These are phyloP conservation scores for Botrytis deweyae DNA, from an alignment of 2,329 filamentous ascomycete species.

Conservation along the genomic window DNA sequence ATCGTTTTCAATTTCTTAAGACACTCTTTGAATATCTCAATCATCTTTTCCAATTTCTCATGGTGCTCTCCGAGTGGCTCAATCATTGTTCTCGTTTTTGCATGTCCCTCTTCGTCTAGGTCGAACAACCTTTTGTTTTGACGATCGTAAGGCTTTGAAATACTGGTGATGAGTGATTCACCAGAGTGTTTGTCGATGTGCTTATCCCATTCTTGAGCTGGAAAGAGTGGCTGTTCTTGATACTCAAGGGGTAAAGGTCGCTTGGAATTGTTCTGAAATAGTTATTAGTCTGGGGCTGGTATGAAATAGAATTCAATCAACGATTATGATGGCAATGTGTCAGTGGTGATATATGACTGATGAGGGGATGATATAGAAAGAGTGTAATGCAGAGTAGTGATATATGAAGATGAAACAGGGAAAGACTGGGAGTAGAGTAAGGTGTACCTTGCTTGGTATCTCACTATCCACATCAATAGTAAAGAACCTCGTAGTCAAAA, in stretches of 20 bases:
- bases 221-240: no score
- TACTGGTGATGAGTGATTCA: background rate
- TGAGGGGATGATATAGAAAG: background rate
- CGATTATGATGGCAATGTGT: background rate
- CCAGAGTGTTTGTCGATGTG: background rate
- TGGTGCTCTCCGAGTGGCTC: no score
- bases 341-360: background rate
- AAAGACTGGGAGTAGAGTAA: background rate
- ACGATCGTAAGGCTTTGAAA: background rate
- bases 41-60: no score
- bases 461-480: background rate
- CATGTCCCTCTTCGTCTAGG: no score
- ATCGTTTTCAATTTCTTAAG: no score
- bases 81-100: no score
- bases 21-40: no score
- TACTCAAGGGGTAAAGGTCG: no score
- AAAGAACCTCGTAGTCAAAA: background rate
- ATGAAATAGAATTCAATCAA: background rate
- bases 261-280: background rate
- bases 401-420: background rate
- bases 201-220: background rate
- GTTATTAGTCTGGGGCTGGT: background rate
- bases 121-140: background rate
- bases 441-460: background rate
- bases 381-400: background rate